Evolutionary conservation across 1,284 basidiomycete species (phyloP).

Genomic region (Meripilus lineatus): DNA sequence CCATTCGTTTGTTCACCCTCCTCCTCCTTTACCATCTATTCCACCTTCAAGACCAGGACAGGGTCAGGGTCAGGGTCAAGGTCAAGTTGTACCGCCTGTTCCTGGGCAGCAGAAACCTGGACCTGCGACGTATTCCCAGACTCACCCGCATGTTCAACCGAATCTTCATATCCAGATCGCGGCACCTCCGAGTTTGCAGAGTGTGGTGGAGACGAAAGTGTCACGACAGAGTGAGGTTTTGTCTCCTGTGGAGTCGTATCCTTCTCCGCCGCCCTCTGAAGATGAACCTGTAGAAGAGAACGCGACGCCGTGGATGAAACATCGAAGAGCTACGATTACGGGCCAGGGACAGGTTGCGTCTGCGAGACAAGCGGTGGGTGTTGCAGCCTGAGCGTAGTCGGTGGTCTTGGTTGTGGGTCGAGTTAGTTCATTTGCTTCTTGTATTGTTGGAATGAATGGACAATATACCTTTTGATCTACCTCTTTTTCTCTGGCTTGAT

Average conservation of each 20-base stretch:
- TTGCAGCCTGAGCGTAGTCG: background rate
- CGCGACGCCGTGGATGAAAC: constrained; percentile 13
- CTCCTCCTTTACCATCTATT: constrained; percentile 3
- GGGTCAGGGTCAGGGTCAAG: constrained; percentile 14
- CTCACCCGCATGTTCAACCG: constrained; percentile 17
- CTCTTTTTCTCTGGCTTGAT: no score
- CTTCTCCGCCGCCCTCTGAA: constrained; percentile 69
- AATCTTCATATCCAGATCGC: constrained; percentile 33
- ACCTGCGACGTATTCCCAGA: constrained; percentile 22
- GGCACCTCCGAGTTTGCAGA: constrained; percentile 17
- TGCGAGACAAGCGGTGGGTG: background rate
- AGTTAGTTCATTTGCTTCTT: no score
- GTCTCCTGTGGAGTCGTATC: constrained; percentile 56
- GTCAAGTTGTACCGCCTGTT: no score
- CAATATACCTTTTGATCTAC: no score
- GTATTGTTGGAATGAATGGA: no score
- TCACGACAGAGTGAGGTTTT: no score
- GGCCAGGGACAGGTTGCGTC: constrained; percentile 11
- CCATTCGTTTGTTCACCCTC: constrained; percentile 4
- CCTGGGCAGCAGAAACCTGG: constrained; percentile 47
- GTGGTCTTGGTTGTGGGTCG: no score
- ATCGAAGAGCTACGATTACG: constrained; percentile 18
- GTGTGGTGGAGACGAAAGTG: constrained; percentile 8
- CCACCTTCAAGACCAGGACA: constrained; percentile 11
- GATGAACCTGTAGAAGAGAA: constrained; percentile 48